A percentile compares a stretch with the other conserved stretches of the same genome.
Conservation (phyloP, 257 asterid species). For the Solanum stenotomum region DNA sequence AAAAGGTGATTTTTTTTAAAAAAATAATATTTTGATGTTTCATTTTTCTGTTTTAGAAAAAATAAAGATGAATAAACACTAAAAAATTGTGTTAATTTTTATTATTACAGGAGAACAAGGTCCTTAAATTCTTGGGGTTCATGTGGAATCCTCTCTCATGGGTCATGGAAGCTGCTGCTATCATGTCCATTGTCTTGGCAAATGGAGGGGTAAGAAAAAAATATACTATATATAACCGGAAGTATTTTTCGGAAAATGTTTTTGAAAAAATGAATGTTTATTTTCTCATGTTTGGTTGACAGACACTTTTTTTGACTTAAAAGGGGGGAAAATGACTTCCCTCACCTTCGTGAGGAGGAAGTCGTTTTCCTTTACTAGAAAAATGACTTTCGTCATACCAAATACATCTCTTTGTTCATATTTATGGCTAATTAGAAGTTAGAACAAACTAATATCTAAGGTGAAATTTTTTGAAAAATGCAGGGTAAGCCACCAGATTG, state of each 20-base stretch:
- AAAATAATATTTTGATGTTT: not conserved
- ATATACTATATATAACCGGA: not conserved
- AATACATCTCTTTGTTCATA: not conserved
- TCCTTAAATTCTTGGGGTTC: slow-evolving; percentile 74
- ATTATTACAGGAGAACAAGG: slow-evolving; percentile 33
- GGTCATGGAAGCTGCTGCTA: slow-evolving; percentile 92
- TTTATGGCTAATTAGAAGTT: not conserved
- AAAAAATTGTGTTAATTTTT: not conserved
- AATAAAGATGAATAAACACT: not conserved
- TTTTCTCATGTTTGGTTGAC: not conserved
- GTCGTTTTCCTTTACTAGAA: not conserved
- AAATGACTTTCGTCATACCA: not conserved
- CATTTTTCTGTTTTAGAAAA: not conserved
- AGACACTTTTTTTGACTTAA: not conserved
- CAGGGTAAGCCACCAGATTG: slow-evolving; percentile 77
- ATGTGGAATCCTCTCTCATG: slow-evolving; percentile 99
- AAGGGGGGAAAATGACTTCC: not conserved
- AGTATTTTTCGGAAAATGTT: not conserved
- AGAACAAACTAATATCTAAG: not conserved
- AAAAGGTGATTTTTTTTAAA: slow-evolving; percentile 6
- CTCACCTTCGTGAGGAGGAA: not conserved
- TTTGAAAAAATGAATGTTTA: not conserved
- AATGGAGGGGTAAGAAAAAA: slow-evolving; percentile 54
- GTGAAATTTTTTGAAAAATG: not conserved
- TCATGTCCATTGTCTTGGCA: slow-evolving; percentile 81